These are phyloP conservation scores for Aristolochia fimbriata DNA, from an alignment of 164 flowering plant species.

Conservation along the genomic window DNA sequence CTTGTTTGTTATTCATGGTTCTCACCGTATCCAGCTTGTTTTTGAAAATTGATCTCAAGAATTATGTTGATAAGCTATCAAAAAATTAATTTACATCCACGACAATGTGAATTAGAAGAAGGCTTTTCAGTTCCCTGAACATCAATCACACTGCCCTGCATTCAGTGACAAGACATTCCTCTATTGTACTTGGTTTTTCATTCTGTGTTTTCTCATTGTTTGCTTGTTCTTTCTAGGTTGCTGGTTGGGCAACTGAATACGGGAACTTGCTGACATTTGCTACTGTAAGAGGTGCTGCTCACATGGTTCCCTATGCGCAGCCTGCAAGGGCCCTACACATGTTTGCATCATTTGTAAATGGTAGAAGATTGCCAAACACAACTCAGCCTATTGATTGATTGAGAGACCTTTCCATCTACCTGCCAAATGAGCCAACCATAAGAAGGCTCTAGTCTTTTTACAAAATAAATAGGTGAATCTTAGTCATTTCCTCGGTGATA, in stretches of 20 bases:
- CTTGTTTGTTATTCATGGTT: no score
- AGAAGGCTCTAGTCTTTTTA: no score
- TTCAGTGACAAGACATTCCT: background rate
- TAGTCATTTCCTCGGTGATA: no score
- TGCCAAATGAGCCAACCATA: no score
- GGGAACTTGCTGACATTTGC: conserved; percentile 83
- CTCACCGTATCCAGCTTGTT: no score
- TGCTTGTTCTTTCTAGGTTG: conserved; percentile 40
- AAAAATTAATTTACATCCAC: no score
- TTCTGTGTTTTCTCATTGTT: background rate
- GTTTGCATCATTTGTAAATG: conserved; percentile 62
- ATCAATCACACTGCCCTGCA: no score
- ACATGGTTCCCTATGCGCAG: conserved; percentile 94
- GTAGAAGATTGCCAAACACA: conserved; percentile 61
- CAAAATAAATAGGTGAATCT: no score
- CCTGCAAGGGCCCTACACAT: conserved; percentile 84
- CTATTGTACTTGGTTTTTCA: background rate
- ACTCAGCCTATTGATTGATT: conserved; percentile 27
- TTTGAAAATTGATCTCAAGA: no score
- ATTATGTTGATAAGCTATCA: no score
- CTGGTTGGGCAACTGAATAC: conserved; percentile 88
- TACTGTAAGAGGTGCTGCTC: conserved; percentile 94
- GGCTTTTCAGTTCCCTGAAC: no score
- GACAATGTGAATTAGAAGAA: no score
- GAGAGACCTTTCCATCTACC: background rate